A percentile compares a stretch with the other conserved stretches of the same genome.
Evolutionary conservation across 1,284 basidiomycete genomes (phyloP).

Genomic region (Pseudozyma thailandica): DNA sequence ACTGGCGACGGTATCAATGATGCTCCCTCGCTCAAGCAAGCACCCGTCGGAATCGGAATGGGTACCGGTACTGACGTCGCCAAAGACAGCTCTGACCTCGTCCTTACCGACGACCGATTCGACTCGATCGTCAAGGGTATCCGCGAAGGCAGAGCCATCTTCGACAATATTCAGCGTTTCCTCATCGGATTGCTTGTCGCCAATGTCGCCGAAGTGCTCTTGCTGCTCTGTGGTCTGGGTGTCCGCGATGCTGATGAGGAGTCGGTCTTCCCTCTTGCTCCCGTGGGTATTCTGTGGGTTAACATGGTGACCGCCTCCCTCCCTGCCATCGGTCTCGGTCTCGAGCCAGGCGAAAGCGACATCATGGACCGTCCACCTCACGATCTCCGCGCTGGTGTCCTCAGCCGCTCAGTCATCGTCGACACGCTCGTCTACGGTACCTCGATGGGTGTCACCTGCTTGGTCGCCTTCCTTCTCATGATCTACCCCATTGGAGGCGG

Average conservation of each 20-base stretch:
- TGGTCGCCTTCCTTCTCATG: conserved; percentile 60
- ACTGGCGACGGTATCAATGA: conserved; percentile 74
- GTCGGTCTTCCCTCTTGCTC: conserved; percentile 59
- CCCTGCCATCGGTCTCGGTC: conserved; percentile 62
- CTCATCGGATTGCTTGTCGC: conserved; percentile 59
- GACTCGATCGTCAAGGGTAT: conserved; percentile 61
- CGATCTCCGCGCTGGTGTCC: conserved; percentile 55
- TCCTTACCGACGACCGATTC: conserved; percentile 63
- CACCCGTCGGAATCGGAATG: conserved; percentile 74
- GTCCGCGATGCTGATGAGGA: conserved; percentile 56
- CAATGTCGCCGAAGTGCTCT: conserved; percentile 62
- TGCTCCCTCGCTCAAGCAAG: conserved; percentile 73
- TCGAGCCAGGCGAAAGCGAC: conserved; percentile 54
- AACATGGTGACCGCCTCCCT: conserved; percentile 61
- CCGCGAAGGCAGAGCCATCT: conserved; percentile 59
- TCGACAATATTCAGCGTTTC: conserved; percentile 64
- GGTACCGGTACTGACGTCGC: conserved; percentile 79
- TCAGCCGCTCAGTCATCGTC: conserved; percentile 55
- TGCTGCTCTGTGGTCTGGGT: conserved; percentile 60
- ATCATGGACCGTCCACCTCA: conserved; percentile 61
- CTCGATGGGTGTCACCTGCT: conserved; percentile 59
- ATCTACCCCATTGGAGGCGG: conserved; percentile 59
- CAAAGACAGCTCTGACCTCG: conserved; percentile 70
- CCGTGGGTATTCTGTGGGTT: conserved; percentile 60
- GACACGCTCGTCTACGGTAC: conserved; percentile 61